Conservation (phyloP, 2,329 filamentous ascomycete species). For the Aspergillus sp. region DNA sequence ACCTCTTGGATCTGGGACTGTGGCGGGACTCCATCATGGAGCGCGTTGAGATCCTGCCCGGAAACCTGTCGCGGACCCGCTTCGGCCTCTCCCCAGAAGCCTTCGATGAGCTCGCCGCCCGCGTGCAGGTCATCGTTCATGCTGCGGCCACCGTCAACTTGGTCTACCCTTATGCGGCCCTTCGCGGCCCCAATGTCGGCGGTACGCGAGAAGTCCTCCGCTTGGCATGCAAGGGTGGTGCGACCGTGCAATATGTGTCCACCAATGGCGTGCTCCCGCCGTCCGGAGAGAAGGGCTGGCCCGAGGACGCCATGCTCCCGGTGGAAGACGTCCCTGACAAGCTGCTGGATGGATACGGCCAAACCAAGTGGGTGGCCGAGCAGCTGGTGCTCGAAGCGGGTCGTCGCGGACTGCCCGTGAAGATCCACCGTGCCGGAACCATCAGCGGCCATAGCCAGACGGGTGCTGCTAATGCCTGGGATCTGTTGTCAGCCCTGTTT, state of each 20-base stretch:
- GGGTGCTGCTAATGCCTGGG: conserved; percentile 75
- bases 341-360: conserved; percentile 72
- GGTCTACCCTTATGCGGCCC: conserved; percentile 77
- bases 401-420: conserved; percentile 67
- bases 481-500: conserved; percentile 73
- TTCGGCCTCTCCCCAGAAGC: conserved; percentile 67
- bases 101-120: conserved; percentile 65
- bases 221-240: conserved; percentile 65
- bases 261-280: conserved; percentile 78
- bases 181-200: conserved; percentile 73
- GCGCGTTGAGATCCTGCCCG: conserved; percentile 72
- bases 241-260: conserved; percentile 75
- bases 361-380: conserved; percentile 81
- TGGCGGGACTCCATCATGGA: conserved; percentile 78
- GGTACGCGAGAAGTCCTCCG: conserved; percentile 76
- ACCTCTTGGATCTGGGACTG: conserved; percentile 74
- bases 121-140: conserved; percentile 73
- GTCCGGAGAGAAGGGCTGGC: conserved; percentile 66
- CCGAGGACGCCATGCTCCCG: conserved; percentile 67
- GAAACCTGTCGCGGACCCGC: conserved; percentile 68
- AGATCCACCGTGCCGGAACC: conserved; percentile 72
- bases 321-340: conserved; percentile 69
- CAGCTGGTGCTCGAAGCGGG: conserved; percentile 71
- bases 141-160: conserved; percentile 77
- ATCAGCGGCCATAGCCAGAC: conserved; percentile 76